Conservation (phyloP, 805 yeast species). For the Candida ficus region DNA sequence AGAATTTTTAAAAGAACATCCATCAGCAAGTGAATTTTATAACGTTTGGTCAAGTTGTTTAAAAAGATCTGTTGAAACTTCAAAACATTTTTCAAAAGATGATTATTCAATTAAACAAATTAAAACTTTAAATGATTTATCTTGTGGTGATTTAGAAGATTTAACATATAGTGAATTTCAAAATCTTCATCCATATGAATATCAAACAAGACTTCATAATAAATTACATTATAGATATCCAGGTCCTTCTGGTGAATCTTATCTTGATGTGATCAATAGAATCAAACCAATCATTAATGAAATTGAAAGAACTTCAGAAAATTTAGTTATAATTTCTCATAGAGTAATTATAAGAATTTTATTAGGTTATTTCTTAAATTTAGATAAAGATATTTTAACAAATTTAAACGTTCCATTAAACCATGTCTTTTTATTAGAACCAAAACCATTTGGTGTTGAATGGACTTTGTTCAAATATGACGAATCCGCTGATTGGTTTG, state of each 20-base stretch:
- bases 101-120: constrained; percentile 76
- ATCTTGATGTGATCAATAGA: constrained; percentile 87
- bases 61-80: constrained; percentile 71
- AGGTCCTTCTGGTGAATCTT: constrained; percentile 96
- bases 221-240: constrained; percentile 89
- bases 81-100: constrained; percentile 68
- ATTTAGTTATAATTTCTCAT: constrained; percentile 77
- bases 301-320: constrained; percentile 86
- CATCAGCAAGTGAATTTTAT: constrained; percentile 31
- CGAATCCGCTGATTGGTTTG: constrained; percentile 73
- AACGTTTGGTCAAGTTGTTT: constrained; percentile 94
- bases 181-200: constrained; percentile 68
- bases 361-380: constrained; percentile 82
- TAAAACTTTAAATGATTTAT: constrained; percentile 90
- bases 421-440: constrained; percentile 83
- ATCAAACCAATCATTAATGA: constrained; percentile 88
- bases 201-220: constrained; percentile 65
- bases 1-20: constrained; percentile 39
- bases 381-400: constrained; percentile 74
- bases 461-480: constrained; percentile 88
- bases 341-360: constrained; percentile 86
- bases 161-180: constrained; percentile 88
- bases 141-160: constrained; percentile 91
- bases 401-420: constrained; percentile 92
- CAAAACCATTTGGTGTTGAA: constrained; percentile 93